A percentile compares a stretch with the other conserved stretches of the same genome.
These are phyloP conservation scores for Trichoderma atroviride DNA, from an alignment of 2,329 filamentous ascomycete species.

Conservation along the genomic window DNA sequence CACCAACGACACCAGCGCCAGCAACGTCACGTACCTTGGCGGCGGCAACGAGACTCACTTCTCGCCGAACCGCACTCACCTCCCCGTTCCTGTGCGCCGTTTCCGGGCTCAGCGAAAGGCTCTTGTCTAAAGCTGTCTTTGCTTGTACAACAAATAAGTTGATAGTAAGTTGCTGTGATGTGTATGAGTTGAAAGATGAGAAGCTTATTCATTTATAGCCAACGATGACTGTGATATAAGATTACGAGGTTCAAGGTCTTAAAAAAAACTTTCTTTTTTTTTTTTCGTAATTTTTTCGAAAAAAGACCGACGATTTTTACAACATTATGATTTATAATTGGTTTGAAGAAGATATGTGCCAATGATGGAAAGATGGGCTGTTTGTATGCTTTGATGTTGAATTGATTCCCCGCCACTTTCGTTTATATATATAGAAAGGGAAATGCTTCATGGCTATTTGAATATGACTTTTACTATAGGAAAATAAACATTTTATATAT, in stretches of 20 bases:
- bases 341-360: not conserved
- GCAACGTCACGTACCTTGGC: constrained; percentile 6
- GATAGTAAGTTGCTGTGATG: not conserved
- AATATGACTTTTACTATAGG: not conserved
- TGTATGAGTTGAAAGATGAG: no score
- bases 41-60: constrained; percentile 7
- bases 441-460: constrained; percentile 17
- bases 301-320: not conserved
- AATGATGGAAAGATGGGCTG: constrained; percentile 4
- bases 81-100: not conserved
- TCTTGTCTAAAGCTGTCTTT: not conserved
- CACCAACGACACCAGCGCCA: not conserved
- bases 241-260: not conserved
- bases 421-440: constrained; percentile 11
- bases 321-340: constrained; percentile 19
- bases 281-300: not conserved
- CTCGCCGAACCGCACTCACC: not conserved
- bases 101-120: constrained; percentile 12
- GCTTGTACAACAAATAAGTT: not conserved
- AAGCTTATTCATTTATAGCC: not conserved
- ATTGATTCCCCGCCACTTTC: constrained; percentile 17
- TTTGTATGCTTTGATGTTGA: constrained; percentile 14
- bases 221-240: not conserved
- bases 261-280: not conserved
- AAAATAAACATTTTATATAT: not conserved